Percentiles rank a stretch among this genome's conserved stretches.
Evolutionary conservation across 768 basidiomycete species (phyloP).

Genomic region (Lactifluus piperatus): DNA sequence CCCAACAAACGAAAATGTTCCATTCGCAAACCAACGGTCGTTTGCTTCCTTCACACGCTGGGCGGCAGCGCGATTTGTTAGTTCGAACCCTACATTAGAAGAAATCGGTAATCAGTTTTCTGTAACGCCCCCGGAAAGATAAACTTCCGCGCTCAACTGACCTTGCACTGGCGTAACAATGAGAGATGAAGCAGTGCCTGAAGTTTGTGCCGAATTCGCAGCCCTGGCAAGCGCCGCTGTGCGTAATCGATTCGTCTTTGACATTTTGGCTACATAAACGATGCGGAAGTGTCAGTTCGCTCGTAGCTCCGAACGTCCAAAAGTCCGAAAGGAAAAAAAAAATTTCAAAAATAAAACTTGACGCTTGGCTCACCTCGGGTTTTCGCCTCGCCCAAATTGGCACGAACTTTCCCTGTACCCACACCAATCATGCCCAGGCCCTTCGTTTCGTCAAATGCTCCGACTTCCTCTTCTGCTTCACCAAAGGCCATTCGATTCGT

Average conservation of each 20-base stretch:
- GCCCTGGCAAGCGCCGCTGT: slow-evolving; percentile 76
- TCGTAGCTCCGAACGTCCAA: neutral
- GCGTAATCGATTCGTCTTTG: slow-evolving; percentile 87
- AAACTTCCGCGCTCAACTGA: slow-evolving; percentile 25
- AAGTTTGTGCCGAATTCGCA: slow-evolving; percentile 47
- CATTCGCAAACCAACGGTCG: slow-evolving; percentile 90
- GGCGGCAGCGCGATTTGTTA: slow-evolving; percentile 87
- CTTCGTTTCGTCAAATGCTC: slow-evolving; percentile 95
- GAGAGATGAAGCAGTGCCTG: slow-evolving; percentile 85
- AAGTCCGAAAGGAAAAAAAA: too few relatives aligned
- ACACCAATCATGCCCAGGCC: slow-evolving; percentile 95
- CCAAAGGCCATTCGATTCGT: slow-evolving; percentile 97
- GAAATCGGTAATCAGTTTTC: neutral
- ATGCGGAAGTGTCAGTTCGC: slow-evolving; percentile 3
- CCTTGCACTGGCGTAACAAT: slow-evolving; percentile 96
- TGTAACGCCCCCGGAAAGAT: neutral
- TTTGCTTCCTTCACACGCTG: slow-evolving; percentile 92
- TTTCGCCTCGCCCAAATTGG: slow-evolving; percentile 79
- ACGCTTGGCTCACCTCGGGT: slow-evolving; percentile 61
- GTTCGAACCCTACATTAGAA: slow-evolving; percentile 63
- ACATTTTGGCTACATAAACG: slow-evolving; percentile 80
- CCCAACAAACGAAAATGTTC: slow-evolving; percentile 73
- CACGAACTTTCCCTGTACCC: slow-evolving; percentile 81
- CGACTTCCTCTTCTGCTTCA: slow-evolving; percentile 91
- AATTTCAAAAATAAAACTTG: neutral